Conservation (phyloP, 257 asterid genomes). For the Penstemon eatonii region DNA sequence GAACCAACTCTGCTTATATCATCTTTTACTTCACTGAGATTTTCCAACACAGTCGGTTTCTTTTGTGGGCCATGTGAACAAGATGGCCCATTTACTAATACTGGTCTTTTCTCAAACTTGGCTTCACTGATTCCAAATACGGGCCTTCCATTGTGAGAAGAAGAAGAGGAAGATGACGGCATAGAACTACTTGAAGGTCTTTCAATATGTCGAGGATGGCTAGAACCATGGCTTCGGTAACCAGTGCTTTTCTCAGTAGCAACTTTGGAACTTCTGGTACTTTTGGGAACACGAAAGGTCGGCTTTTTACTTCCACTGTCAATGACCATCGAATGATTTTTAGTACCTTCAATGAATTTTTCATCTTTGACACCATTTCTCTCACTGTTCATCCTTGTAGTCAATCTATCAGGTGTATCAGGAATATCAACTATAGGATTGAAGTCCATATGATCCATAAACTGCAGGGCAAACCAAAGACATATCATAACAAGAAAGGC, state of each 20-base stretch:
- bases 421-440: constrained; percentile 58
- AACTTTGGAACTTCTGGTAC: constrained; percentile 31
- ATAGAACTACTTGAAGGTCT: constrained; percentile 27
- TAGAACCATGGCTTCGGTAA: constrained; percentile 35
- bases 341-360: constrained; percentile 34
- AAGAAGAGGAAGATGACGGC: constrained; percentile 18
- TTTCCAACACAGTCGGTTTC: constrained; percentile 24
- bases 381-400: constrained; percentile 31
- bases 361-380: constrained; percentile 31
- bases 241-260: constrained; percentile 37
- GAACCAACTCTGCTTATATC: constrained; percentile 31
- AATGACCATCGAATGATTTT: constrained; percentile 37
- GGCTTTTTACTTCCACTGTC: constrained; percentile 43
- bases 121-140: constrained; percentile 32
- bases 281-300: constrained; percentile 35
- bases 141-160: constrained; percentile 27
- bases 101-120: constrained; percentile 30
- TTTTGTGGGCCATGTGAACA: constrained; percentile 25
- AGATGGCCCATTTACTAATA: constrained; percentile 36
- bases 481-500: no score
- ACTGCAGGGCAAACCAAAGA: constrained; percentile 36
- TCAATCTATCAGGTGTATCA: constrained; percentile 70
- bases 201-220: constrained; percentile 27
- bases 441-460: constrained; percentile 63
- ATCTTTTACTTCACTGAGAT: constrained; percentile 38